phyloP scores from a whole-genome alignment of 331 rosid species.

The Pyrus hybrid region DNA sequence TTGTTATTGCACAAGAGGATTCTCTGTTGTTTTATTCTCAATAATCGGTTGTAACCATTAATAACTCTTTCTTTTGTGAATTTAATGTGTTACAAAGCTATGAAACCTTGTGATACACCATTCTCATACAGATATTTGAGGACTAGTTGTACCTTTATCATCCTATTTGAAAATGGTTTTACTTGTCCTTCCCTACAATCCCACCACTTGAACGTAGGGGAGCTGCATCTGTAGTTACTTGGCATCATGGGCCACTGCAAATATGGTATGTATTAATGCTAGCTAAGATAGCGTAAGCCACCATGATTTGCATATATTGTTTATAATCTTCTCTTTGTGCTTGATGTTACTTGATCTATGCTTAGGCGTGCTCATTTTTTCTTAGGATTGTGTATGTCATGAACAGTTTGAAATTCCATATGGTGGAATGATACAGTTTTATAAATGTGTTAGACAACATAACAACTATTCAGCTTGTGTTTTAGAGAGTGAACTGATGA shows the following conservation, averaged over 20 bases:
- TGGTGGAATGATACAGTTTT: background rate
- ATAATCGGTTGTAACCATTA: constrained; percentile 11
- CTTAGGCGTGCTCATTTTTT: constrained; percentile 6
- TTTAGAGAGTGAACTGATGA: constrained; percentile 33
- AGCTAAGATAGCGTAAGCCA: constrained; percentile 21
- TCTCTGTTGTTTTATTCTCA: background rate
- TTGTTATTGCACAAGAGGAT: constrained; percentile 12
- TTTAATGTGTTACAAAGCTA: constrained; percentile 10
- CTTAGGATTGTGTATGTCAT: background rate
- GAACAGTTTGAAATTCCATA: background rate
- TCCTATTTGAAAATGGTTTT: constrained; percentile 19
- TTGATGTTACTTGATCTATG: constrained; percentile 14
- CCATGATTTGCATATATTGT: constrained; percentile 17
- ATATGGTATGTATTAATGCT: constrained; percentile 22
- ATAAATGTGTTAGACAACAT: background rate
- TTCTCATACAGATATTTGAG: constrained; percentile 23
- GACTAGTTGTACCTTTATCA: constrained; percentile 22
- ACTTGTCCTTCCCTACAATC: constrained; percentile 10
- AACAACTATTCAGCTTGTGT: constrained; percentile 11
- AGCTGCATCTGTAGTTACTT: constrained; percentile 24
- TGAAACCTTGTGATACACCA: constrained; percentile 19
- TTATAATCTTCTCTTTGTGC: constrained; percentile 17
- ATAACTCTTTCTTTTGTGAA: background rate
- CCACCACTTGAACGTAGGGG: constrained; percentile 19
- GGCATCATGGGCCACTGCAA: constrained; percentile 18